Conservation (phyloP, 1,284 basidiomycete genomes). For the Tilletia caries region DNA sequence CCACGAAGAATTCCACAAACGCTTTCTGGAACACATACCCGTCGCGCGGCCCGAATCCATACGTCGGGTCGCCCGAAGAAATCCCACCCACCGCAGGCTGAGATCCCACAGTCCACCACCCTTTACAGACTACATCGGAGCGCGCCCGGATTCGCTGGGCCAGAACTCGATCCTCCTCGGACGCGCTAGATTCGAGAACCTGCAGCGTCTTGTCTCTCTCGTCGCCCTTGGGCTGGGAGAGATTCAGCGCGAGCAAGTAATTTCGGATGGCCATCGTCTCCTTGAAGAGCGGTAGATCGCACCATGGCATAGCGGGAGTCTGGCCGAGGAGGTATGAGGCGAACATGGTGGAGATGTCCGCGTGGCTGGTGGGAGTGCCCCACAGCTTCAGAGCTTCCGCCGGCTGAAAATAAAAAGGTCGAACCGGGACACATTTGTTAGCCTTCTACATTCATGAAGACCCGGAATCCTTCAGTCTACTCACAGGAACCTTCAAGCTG, state of each 20-base stretch:
- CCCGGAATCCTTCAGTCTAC: background rate
- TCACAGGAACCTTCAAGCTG: conserved; percentile 47
- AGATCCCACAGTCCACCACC: conserved; percentile 92
- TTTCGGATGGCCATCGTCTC: conserved; percentile 81
- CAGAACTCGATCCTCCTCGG: background rate
- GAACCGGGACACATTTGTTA: background rate
- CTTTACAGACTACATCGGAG: conserved; percentile 24
- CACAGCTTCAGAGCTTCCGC: conserved; percentile 70
- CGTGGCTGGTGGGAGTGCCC: conserved; percentile 69
- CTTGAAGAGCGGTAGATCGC: conserved; percentile 73
- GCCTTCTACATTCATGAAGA: background rate
- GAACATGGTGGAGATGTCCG: conserved; percentile 77
- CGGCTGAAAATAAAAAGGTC: conserved; percentile 57
- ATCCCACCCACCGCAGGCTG: conserved; percentile 64
- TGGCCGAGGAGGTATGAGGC: conserved; percentile 69
- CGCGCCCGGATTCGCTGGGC: conserved; percentile 12
- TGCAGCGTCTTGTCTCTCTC: background rate
- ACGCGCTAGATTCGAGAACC: background rate
- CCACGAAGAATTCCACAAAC: conserved; percentile 93
- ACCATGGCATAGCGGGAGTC: conserved; percentile 79
- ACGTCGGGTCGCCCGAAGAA: conserved; percentile 58
- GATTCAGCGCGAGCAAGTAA: conserved; percentile 70
- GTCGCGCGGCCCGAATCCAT: conserved; percentile 87
- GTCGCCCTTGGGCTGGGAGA: background rate
- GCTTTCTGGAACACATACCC: conserved; percentile 97